A percentile compares a stretch with the other conserved stretches of the same genome.
These are phyloP conservation scores for Diaporthe citrichinensis DNA, from an alignment of 2,329 filamentous ascomycete species.

Conservation along the genomic window DNA sequence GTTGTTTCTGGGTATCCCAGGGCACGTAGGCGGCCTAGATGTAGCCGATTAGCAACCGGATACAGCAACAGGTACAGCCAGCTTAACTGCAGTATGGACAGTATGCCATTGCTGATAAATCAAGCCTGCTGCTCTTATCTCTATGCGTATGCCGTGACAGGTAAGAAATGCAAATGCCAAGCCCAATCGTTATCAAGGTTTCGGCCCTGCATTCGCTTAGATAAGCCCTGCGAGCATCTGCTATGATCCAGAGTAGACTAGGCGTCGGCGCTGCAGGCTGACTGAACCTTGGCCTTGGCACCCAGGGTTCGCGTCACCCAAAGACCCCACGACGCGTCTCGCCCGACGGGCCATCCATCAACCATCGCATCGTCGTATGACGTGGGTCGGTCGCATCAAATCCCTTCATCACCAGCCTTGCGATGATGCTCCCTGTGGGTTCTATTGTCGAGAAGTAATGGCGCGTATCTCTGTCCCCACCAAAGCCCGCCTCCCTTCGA, in stretches of 20 bases:
- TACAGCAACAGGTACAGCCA: not conserved
- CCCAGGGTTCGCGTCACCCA: conserved; percentile 25
- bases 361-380: conserved; percentile 11
- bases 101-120: conserved; percentile 20
- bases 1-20: not conserved
- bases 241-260: not conserved
- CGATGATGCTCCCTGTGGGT: not conserved
- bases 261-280: not conserved
- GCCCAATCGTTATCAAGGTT: conserved; percentile 2
- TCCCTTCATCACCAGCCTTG: not conserved
- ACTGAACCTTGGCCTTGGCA: conserved; percentile 9
- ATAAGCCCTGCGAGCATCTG: conserved; percentile 8
- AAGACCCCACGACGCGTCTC: conserved; percentile 6
- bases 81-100: not conserved
- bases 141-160: not conserved
- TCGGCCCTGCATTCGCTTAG: conserved; percentile 29
- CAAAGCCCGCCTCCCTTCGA: conserved; percentile 78
- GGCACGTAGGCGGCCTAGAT: not conserved
- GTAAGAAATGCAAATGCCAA: conserved; percentile 21
- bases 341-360: not conserved
- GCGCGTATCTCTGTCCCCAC: conserved; percentile 77
- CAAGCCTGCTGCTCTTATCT: conserved; percentile 15
- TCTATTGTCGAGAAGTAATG: conserved; percentile 53
- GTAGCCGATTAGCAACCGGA: not conserved
- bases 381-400: not conserved